Percentiles rank a stretch among this genome's conserved stretches.
These are phyloP conservation scores for Radiomyces spectabilis DNA, from an alignment of 192 early-diverging fungal genomes.

Conservation along the genomic window DNA sequence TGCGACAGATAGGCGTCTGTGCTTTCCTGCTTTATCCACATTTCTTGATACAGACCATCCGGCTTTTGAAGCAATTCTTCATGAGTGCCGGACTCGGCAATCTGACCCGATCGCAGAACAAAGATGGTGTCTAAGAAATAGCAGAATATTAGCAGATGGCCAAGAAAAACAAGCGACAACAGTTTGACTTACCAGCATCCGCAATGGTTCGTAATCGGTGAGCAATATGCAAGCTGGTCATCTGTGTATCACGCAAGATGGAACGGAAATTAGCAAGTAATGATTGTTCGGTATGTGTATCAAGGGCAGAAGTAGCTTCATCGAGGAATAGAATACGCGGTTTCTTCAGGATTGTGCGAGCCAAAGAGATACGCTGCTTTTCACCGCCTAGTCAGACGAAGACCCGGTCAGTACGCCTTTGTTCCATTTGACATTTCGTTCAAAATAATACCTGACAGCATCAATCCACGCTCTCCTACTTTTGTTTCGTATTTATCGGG, in stretches of 20 bases:
- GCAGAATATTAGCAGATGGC: too few relatives aligned
- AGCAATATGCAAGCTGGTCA: constrained; percentile 92
- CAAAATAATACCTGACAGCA: constrained; percentile 37
- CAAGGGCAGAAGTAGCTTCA: constrained; percentile 89
- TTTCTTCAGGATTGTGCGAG: constrained; percentile 90
- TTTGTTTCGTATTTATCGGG: constrained; percentile 57
- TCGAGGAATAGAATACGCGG: constrained; percentile 84
- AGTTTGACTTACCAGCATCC: constrained; percentile 76
- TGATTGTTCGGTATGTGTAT: constrained; percentile 79
- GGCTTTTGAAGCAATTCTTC: constrained; percentile 55
- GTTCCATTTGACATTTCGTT: too few relatives aligned
- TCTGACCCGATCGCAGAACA: constrained; percentile 80
- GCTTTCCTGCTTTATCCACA: constrained; percentile 85
- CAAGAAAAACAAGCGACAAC: too few relatives aligned
- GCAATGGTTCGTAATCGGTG: constrained; percentile 87
- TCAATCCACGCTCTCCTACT: constrained; percentile 66
- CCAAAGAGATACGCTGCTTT: constrained; percentile 70
- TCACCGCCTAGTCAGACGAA: too few relatives aligned
- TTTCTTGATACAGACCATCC: constrained; percentile 73
- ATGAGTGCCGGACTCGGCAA: constrained; percentile 84
- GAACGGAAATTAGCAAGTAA: constrained; percentile 83
- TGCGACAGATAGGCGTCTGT: constrained; percentile 2
- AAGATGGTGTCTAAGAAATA: constrained; percentile 73
- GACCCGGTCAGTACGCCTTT: too few relatives aligned
- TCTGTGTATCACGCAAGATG: constrained; percentile 57